These are phyloP conservation scores for Hibiscus mutabilis DNA, from an alignment of 345 rosid species.

Conservation along the genomic window DNA sequence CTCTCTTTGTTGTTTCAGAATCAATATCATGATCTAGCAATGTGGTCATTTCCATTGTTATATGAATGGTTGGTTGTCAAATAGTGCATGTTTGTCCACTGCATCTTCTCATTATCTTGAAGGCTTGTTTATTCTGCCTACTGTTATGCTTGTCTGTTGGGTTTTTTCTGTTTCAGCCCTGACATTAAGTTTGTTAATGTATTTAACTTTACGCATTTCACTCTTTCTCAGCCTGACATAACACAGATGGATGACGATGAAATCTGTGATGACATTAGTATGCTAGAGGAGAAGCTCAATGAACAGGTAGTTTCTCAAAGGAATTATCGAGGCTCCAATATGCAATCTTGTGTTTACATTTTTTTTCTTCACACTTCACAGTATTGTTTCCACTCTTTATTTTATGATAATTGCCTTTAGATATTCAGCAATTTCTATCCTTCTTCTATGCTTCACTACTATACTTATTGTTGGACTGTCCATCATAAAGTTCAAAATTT, in stretches of 20 bases:
- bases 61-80: background rate
- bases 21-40: background rate
- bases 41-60: background rate
- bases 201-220: constrained; percentile 12
- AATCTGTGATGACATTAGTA: constrained; percentile 46
- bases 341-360: background rate
- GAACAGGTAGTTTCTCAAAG: constrained; percentile 55
- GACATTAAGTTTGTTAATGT: background rate
- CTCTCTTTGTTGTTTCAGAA: background rate
- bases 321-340: background rate
- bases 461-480: constrained; percentile 3
- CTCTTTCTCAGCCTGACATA: constrained; percentile 44
- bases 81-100: background rate
- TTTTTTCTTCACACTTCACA: background rate
- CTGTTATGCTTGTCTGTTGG: constrained; percentile 11
- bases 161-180: constrained; percentile 2
- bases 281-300: constrained; percentile 49
- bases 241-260: constrained; percentile 51
- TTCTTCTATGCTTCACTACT: background rate
- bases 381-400: constrained; percentile 3
- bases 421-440: background rate
- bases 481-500: constrained; percentile 7
- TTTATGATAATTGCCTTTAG: background rate
- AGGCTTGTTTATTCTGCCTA: background rate
- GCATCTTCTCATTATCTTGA: background rate